phyloP scores from a whole-genome alignment of 2,329 filamentous ascomycete genomes.

The Magnaporthiopsis rhizophila region DNA sequence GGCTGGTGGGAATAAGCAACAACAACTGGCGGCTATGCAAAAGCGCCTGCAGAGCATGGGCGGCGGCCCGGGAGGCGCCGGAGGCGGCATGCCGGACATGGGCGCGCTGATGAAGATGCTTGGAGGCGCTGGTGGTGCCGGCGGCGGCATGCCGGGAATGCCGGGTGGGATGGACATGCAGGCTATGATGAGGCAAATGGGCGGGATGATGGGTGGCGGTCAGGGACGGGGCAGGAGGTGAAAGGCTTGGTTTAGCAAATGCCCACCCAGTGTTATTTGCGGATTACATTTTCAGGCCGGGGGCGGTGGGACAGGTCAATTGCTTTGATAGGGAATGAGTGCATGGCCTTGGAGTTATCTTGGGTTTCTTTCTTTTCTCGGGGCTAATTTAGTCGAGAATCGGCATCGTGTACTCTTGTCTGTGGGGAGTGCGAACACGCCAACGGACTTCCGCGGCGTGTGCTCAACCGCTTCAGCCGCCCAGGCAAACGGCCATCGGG shows the following conservation, averaged over 20 bases:
- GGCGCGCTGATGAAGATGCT: constrained; percentile 88
- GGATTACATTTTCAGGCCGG: background rate
- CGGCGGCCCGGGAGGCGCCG: constrained; percentile 48
- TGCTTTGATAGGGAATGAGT: background rate
- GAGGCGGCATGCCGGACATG: constrained; percentile 71
- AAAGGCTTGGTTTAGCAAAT: background rate
- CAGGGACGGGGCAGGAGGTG: constrained; percentile 12
- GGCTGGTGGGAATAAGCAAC: constrained; percentile 82
- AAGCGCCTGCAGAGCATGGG: constrained; percentile 92
- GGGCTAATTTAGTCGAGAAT: background rate
- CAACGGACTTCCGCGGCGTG: background rate
- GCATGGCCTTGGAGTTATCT: constrained; percentile 8
- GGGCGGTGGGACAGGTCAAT: background rate
- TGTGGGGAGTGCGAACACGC: background rate
- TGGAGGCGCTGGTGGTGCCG: constrained; percentile 58
- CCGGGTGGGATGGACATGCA: constrained; percentile 69
- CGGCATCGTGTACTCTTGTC: background rate
- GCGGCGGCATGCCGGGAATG: constrained; percentile 48
- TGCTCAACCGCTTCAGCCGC: background rate
- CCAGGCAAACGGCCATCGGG: no score
- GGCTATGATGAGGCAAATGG: constrained; percentile 63
- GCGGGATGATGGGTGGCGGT: constrained; percentile 30
- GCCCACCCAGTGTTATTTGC: background rate
- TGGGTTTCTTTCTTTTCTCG: background rate
- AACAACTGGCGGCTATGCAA: constrained; percentile 96